These are phyloP conservation scores for Stagonosporopsis chrysanthemi DNA, from an alignment of 2,329 filamentous ascomycete species.

Conservation along the genomic window DNA sequence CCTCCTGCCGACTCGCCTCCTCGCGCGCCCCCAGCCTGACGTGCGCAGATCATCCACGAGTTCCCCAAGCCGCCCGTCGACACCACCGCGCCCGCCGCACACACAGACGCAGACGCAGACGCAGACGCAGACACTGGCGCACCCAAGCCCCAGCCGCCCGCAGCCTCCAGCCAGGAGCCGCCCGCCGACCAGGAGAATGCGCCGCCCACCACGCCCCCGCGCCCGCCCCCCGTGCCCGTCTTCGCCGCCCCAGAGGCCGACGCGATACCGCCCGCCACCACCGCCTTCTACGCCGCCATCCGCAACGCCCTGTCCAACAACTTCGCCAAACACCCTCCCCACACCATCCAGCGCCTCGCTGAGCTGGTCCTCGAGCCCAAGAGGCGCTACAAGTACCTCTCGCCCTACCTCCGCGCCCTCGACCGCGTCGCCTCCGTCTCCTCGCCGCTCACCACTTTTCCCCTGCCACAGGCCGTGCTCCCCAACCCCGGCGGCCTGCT, in stretches of 20 bases:
- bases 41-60: constrained; percentile 72
- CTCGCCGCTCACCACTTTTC: constrained; percentile 80
- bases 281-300: constrained; percentile 46
- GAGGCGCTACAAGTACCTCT: constrained; percentile 80
- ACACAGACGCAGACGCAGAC: constrained; percentile 49
- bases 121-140: constrained; percentile 1
- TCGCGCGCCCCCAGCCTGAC: neutral
- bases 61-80: constrained; percentile 71
- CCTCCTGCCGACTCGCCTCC: no score
- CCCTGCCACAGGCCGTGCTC: constrained; percentile 72
- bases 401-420: constrained; percentile 87
- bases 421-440: constrained; percentile 92
- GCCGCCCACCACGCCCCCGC: constrained; percentile 40
- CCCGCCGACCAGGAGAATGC: constrained; percentile 75
- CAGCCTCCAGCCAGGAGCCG: constrained; percentile 51
- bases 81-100: constrained; percentile 51
- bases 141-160: neutral
- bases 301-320: constrained; percentile 64
- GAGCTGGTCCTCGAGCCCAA: constrained; percentile 82
- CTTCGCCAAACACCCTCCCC: constrained; percentile 80
- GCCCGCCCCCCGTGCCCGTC: constrained; percentile 49
- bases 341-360: constrained; percentile 89
- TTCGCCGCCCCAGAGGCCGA: constrained; percentile 49
- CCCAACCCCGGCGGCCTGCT: constrained; percentile 57
- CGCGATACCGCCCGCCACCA: constrained; percentile 40